A percentile compares a stretch with the other conserved stretches of the same genome.
These are phyloP conservation scores for Penicillium coffeae DNA, from an alignment of 495 filamentous ascomycete genomes.

Conservation along the genomic window DNA sequence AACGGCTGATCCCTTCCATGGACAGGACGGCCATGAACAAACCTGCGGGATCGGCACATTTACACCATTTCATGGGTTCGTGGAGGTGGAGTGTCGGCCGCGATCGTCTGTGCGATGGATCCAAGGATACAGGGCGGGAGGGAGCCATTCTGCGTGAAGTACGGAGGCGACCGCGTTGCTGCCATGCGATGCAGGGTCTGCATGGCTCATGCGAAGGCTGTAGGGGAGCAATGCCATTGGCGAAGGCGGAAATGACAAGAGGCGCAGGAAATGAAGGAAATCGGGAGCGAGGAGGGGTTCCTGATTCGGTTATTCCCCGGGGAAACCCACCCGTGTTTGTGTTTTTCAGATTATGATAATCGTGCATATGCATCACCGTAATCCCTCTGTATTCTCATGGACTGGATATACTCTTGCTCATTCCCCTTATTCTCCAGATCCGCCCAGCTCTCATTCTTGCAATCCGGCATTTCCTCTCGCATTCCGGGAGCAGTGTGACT, in stretches of 20 bases:
- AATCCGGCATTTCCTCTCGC: neutral
- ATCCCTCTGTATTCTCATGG: too few relatives aligned
- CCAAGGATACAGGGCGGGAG: neutral
- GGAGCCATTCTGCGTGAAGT: neutral
- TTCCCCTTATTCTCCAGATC: neutral
- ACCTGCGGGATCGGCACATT: slow-evolving; percentile 21
- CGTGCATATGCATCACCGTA: neutral
- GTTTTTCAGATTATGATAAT: neutral
- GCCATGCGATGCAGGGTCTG: too few relatives aligned
- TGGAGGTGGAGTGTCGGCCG: slow-evolving; percentile 6
- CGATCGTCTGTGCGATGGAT: neutral
- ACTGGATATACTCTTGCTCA: too few relatives aligned
- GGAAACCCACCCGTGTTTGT: neutral
- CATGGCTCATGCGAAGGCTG: too few relatives aligned
- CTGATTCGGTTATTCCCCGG: neutral
- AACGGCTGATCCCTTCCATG: slow-evolving; percentile 19
- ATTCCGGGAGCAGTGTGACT: neutral
- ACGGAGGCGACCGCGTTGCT: too few relatives aligned
- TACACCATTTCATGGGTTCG: slow-evolving; percentile 7
- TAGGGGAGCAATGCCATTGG: neutral
- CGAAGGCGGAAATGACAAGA: neutral
- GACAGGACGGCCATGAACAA: slow-evolving; percentile 5
- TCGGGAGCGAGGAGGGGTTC: neutral
- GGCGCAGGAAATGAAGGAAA: neutral
- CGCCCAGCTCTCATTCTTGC: neutral